Evolutionary conservation across 768 basidiomycete genomes (phyloP).

Genomic region (Tulasnella sp.): DNA sequence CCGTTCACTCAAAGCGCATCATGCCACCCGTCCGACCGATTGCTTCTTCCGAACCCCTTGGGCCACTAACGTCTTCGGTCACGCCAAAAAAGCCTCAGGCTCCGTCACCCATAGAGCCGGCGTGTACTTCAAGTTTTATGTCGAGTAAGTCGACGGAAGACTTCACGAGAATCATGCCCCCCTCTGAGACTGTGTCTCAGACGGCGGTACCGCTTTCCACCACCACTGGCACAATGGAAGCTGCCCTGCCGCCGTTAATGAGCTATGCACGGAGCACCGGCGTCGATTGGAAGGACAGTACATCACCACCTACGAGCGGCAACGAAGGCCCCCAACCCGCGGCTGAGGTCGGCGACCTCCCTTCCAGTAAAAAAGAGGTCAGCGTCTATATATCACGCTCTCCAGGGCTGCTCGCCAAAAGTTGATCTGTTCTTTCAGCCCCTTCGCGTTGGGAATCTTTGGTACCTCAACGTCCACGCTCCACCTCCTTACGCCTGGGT

Average conservation of each 20-base stretch:
- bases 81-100: constrained; percentile 26
- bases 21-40: constrained; percentile 27
- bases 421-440: constrained; percentile 48
- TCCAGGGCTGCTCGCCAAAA: not conserved
- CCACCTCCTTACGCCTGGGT: constrained; percentile 68
- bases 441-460: constrained; percentile 70
- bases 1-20: too few species aligned
- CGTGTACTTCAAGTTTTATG: constrained; percentile 35
- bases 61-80: constrained; percentile 38
- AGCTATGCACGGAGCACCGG: not conserved
- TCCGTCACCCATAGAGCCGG: constrained; percentile 40
- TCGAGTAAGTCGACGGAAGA: constrained; percentile 37
- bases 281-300: not conserved
- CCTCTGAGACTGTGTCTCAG: constrained; percentile 8
- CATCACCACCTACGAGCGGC: constrained; percentile 10
- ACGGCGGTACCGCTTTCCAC: not conserved
- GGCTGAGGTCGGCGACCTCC: constrained; percentile 31
- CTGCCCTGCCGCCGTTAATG: not conserved
- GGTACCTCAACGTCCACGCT: constrained; percentile 90
- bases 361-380: constrained; percentile 36
- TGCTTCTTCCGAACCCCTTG: constrained; percentile 34
- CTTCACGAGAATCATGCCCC: not conserved
- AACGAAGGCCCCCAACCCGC: constrained; percentile 40
- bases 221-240: not conserved
- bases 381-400: constrained; percentile 21